A percentile compares a stretch with the other conserved stretches of the same genome.
Conservation (phyloP, 2,329 filamentous ascomycete species). For the Claviceps monticola region DNA sequence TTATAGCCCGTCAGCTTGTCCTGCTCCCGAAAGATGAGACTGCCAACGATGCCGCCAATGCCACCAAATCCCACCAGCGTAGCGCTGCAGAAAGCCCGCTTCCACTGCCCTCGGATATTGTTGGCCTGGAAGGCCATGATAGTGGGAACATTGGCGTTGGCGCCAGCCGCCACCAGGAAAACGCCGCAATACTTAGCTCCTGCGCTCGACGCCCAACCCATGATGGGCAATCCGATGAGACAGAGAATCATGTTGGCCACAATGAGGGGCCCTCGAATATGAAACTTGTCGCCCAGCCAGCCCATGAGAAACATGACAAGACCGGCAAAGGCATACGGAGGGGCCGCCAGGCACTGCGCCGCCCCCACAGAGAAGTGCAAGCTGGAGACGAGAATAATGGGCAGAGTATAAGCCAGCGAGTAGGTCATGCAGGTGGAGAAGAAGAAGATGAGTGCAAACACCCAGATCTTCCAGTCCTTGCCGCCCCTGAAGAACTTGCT, state of each 20-base stretch:
- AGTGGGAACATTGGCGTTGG: slow-evolving; percentile 64
- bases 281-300: slow-evolving; percentile 54
- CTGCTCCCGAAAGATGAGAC: slow-evolving; percentile 53
- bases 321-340: slow-evolving; percentile 52
- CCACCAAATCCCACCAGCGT: slow-evolving; percentile 65
- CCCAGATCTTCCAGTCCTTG: slow-evolving; percentile 46
- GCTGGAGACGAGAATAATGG: slow-evolving; percentile 51
- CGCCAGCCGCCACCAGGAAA: slow-evolving; percentile 62
- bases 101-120: slow-evolving; percentile 82
- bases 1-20: slow-evolving; percentile 37
- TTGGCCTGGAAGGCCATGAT: slow-evolving; percentile 73
- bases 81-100: slow-evolving; percentile 65
- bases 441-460: slow-evolving; percentile 46
- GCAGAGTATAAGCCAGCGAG: slow-evolving; percentile 65
- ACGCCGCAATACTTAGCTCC: slow-evolving; percentile 57
- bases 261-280: slow-evolving; percentile 51
- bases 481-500: slow-evolving; percentile 31
- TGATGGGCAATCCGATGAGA: slow-evolving; percentile 56
- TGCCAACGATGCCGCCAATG: slow-evolving; percentile 64
- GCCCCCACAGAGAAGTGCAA: slow-evolving; percentile 51
- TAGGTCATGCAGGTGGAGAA: slow-evolving; percentile 60
- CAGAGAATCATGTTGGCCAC: slow-evolving; percentile 50
- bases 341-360: slow-evolving; percentile 58
- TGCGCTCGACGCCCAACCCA: slow-evolving; percentile 48
- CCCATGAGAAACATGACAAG: slow-evolving; percentile 46